Conservation (phyloP, 2,329 filamentous ascomycete genomes). For the Botrytis pseudocinerea region DNA sequence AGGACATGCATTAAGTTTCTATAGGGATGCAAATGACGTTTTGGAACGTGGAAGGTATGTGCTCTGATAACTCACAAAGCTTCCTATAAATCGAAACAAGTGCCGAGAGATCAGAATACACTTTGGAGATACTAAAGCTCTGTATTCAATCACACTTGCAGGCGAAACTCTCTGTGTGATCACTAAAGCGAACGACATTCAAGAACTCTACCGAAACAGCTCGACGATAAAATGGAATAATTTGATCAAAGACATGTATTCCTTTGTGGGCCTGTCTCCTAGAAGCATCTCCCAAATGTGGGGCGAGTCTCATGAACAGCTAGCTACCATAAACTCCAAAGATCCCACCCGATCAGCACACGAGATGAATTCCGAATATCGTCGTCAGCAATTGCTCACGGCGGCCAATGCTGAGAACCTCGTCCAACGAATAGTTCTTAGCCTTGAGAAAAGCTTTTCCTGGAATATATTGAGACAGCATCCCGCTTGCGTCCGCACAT, state of each 20-base stretch:
- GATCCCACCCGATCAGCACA: not conserved
- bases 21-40: not conserved
- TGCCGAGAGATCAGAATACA: not conserved
- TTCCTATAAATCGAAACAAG: not conserved
- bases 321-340: not conserved
- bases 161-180: conserved; percentile 4
- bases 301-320: not conserved
- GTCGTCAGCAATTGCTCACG: not conserved
- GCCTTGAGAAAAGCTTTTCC: not conserved
- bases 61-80: not conserved
- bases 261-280: not conserved
- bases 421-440: not conserved
- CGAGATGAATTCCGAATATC: conserved; percentile 6
- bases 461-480: not conserved
- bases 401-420: not conserved
- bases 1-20: not conserved
- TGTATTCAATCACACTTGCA: not conserved
- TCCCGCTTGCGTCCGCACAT: not conserved
- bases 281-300: not conserved
- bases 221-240: not conserved
- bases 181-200: not conserved
- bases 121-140: not conserved
- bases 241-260: not conserved
- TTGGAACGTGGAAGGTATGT: not conserved
- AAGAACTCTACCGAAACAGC: not conserved